Evolutionary conservation across 805 yeast genomes (phyloP), one percentile per base, ranked within the genome.

Genomic region (Lachancea thermotolerans): DNA sequence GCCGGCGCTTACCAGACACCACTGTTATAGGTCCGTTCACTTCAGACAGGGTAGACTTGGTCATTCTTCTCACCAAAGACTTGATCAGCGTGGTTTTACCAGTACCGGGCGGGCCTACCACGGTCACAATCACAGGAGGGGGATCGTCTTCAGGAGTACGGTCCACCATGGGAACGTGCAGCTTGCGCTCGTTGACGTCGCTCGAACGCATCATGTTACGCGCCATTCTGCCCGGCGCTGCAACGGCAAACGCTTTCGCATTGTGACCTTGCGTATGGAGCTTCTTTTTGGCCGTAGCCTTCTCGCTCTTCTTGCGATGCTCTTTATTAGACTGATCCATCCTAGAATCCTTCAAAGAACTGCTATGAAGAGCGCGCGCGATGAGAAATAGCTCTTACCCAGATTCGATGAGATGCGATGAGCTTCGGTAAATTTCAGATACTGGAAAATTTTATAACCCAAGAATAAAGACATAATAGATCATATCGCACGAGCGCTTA

Each of bases 21-120:
- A 93, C 91, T 0, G 99, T 93, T 41, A 95, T 82, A 12, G 99
- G 98, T 8, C 99, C 99, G 57, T 86, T 86, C 44, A 93, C 78
- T 54, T 93, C 98, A 30, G 79, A 72, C 37, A 93, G 66, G 0
- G 93, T 78, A 27, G 95, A 87, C 65, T 93, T 93, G 4, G 98
- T 80, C 65, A 87, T 75, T 62, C 97, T 71, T 65, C 91, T 77
- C 5, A 93, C 88, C 45, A 93, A 70, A 6, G 97, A 88, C 62
- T 88, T 83, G 58, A 93, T 87, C 58, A 93, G 72, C 0, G 98
- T 91, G 12, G 97, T 80, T 62, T 93, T 93, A 52, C 99, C 99
- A 0, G 98, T 93, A 12, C 99, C 99, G 9, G 96, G 95, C 10
- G 99, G 99, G 0, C 99, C 99, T 10, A 93, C 96, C 7, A 93